Evolutionary conservation across 169 alveolate species (phyloP).

Genomic region (Eimeria praecox): DNA sequence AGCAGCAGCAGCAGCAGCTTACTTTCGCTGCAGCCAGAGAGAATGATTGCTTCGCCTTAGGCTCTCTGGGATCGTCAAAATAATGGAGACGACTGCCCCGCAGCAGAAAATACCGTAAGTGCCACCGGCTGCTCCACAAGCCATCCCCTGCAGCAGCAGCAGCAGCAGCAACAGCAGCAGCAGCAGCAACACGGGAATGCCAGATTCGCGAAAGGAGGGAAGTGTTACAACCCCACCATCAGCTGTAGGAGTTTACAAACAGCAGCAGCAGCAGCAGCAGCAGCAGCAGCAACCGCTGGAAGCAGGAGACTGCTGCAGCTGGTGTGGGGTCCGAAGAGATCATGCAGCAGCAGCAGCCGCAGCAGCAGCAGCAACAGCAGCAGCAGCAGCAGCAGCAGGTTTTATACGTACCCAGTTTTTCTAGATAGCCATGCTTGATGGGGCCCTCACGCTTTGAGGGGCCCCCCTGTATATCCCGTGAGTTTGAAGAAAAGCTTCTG

Average conservation of each 20-base stretch:
- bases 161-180: constrained; percentile 24
- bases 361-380: not conserved
- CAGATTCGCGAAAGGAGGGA: too few relatives aligned
- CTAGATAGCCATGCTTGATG: not conserved
- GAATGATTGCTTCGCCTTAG: constrained; percentile 53
- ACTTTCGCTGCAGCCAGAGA: constrained; percentile 53
- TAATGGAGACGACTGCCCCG: constrained; percentile 50
- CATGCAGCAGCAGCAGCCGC: not conserved
- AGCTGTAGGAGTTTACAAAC: not conserved
- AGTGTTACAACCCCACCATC: too few relatives aligned
- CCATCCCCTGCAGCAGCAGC: constrained; percentile 76
- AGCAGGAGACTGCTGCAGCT: too few relatives aligned
- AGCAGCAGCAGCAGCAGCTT: not conserved
- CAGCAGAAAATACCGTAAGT: constrained; percentile 71
- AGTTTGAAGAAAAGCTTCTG: not conserved
- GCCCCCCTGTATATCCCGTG: not conserved
- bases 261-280: not conserved
- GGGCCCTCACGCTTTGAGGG: constrained; percentile 4
- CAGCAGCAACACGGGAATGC: too few relatives aligned
- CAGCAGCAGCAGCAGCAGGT: not conserved
- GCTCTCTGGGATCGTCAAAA: constrained; percentile 74
- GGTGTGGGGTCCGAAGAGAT: not conserved
- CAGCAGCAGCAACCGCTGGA: too few relatives aligned
- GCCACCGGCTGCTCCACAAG: constrained; percentile 74
- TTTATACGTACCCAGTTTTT: not conserved